Percentiles rank a stretch among this genome's conserved stretches.
phyloP scores from a whole-genome alignment of 345 rosid genomes.

The Passiflora organensis region DNA sequence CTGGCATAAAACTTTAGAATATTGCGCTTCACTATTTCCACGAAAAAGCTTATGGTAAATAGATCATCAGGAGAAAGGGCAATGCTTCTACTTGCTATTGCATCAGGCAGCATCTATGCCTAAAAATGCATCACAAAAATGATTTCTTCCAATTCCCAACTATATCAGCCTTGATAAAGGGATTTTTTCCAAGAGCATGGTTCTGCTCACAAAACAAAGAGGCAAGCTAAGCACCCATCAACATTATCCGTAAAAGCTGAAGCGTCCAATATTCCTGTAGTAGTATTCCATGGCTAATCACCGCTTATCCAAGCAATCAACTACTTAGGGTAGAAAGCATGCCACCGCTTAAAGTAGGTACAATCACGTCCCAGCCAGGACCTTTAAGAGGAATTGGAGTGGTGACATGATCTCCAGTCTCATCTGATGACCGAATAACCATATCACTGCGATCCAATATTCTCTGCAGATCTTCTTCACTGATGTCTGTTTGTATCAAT shows the following conservation, averaged over 20 bases:
- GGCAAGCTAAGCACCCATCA: background rate
- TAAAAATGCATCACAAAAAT: no score
- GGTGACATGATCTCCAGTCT: conserved; percentile 17
- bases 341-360: conserved; percentile 61
- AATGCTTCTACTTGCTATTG: no score
- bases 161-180: background rate
- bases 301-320: conserved; percentile 13
- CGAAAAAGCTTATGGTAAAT: no score
- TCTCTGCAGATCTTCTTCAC: conserved; percentile 67
- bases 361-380: conserved; percentile 98
- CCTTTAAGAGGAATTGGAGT: conserved; percentile 59
- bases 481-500: conserved; percentile 75
- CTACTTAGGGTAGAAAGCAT: conserved; percentile 78
- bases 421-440: conserved; percentile 22
- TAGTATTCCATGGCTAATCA: background rate
- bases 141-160: background rate
- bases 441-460: conserved; percentile 78
- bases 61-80: no score
- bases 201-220: conserved; percentile 5
- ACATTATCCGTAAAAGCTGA: background rate
- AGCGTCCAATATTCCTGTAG: background rate
- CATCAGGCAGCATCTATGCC: no score
- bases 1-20: no score
- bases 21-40: no score
- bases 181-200: background rate